Evolutionary conservation across 768 basidiomycete species (phyloP).

Genomic region (Pleurotus platypus): DNA sequence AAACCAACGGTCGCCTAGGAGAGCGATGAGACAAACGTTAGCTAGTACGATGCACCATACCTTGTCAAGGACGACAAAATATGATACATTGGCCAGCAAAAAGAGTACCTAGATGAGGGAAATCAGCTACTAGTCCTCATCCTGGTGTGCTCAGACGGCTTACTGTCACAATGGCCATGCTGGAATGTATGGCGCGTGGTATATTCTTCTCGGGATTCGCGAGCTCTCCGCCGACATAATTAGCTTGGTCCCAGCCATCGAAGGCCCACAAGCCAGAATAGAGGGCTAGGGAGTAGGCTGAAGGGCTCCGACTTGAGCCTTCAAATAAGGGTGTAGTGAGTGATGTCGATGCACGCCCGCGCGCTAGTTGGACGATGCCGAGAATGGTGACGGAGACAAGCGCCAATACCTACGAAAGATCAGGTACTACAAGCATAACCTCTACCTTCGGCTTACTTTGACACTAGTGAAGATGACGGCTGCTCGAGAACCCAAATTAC

Average conservation of each 20-base stretch:
- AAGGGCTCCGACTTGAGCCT: slow-evolving; percentile 73
- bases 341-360: slow-evolving; percentile 69
- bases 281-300: slow-evolving; percentile 86
- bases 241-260: slow-evolving; percentile 94
- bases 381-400: slow-evolving; percentile 73
- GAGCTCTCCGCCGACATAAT: slow-evolving; percentile 91
- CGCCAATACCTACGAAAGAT: slow-evolving; percentile 47
- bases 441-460: slow-evolving; percentile 50
- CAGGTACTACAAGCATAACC: background rate
- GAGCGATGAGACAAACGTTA: background rate
- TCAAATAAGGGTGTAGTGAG: slow-evolving; percentile 67
- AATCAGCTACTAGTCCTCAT: slow-evolving; percentile 6
- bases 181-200: slow-evolving; percentile 85
- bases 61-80: slow-evolving; percentile 91
- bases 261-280: slow-evolving; percentile 96
- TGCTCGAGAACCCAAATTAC: slow-evolving; percentile 73
- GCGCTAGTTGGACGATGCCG: slow-evolving; percentile 71
- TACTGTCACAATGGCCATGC: slow-evolving; percentile 81
- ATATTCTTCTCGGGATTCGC: slow-evolving; percentile 79
- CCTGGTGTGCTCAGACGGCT: slow-evolving; percentile 21
- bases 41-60: slow-evolving; percentile 25
- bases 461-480: slow-evolving; percentile 85
- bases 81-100: slow-evolving; percentile 79
- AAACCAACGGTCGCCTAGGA: slow-evolving; percentile 57
- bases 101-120: slow-evolving; percentile 56